A percentile compares a stretch with the other conserved stretches of the same genome.
Evolutionary conservation across 192 early-diverging fungal species (phyloP).

Genomic region (Lunasporangiospora selenospora): DNA sequence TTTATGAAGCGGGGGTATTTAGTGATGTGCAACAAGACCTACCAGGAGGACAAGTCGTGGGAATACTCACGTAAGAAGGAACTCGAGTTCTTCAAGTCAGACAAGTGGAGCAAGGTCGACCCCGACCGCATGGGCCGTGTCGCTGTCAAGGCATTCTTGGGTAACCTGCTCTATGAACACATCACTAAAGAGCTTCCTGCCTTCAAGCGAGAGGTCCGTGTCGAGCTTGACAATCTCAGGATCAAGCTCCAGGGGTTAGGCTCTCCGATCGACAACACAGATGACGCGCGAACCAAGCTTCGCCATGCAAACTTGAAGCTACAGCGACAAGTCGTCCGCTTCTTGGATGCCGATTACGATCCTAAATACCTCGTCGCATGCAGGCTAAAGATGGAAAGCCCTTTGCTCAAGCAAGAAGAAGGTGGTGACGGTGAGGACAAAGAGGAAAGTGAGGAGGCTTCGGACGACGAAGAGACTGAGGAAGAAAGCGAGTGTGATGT

Average conservation of each 20-base stretch:
- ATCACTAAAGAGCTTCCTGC: slow-evolving; percentile 12
- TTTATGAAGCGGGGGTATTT: slow-evolving; percentile 14
- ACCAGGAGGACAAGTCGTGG: background rate
- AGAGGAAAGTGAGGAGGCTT: too few relatives aligned
- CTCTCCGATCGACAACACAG: background rate
- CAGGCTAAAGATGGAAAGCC: slow-evolving; percentile 6
- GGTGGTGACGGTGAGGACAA: background rate
- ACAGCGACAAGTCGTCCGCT: slow-evolving; percentile 1
- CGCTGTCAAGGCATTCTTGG: slow-evolving; percentile 7
- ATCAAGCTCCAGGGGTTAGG: background rate
- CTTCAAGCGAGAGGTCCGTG: slow-evolving; percentile 8
- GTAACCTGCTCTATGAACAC: slow-evolving; percentile 13
- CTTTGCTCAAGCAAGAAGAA: too few relatives aligned
- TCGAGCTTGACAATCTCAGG: background rate
- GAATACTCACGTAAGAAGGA: background rate
- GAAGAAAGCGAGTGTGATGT: too few relatives aligned
- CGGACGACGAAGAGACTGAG: too few relatives aligned
- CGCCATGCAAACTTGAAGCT: background rate
- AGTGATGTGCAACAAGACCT: slow-evolving; percentile 4
- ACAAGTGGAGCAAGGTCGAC: background rate
- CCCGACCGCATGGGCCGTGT: slow-evolving; percentile 11
- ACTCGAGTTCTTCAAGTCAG: background rate
- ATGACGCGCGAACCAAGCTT: background rate
- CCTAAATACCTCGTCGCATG: background rate
- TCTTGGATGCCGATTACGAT: slow-evolving; percentile 13